Percentiles rank a stretch among this genome's conserved stretches.
Conservation (phyloP, 345 rosid genomes). For the Heritiera littoralis region DNA sequence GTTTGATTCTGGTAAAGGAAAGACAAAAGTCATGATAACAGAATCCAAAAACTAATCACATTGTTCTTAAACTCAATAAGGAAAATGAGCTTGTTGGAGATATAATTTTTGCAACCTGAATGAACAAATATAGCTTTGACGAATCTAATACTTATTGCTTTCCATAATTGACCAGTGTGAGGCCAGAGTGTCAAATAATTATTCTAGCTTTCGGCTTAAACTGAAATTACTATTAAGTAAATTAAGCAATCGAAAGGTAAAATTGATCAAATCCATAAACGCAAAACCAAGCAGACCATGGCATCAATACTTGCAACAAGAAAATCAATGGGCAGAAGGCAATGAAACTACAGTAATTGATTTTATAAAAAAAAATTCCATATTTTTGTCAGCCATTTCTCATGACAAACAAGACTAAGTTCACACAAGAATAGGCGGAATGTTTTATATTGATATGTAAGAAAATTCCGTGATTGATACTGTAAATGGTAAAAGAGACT, state of each 20-base stretch:
- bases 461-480: background rate
- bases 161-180: background rate
- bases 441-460: background rate
- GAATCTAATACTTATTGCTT: background rate
- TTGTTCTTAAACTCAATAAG: background rate
- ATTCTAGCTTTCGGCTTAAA: background rate
- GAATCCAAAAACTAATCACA: background rate
- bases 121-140: background rate
- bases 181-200: background rate
- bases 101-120: background rate
- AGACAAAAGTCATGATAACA: background rate
- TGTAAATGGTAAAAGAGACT: background rate
- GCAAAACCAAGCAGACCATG: conserved; percentile 3
- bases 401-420: background rate
- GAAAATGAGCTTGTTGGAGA: background rate
- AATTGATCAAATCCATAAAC: background rate
- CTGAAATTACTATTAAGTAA: conserved; percentile 4
- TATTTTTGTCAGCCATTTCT: background rate
- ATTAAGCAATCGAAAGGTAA: background rate
- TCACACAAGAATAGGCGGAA: background rate
- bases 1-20: conserved; percentile 10
- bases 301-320: conserved; percentile 20
- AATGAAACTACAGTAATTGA: background rate
- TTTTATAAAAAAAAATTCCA: background rate
- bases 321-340: background rate